Evolutionary conservation across 2,329 filamentous ascomycete species (phyloP).

Genomic region (Sclerotinia nivalis): DNA sequence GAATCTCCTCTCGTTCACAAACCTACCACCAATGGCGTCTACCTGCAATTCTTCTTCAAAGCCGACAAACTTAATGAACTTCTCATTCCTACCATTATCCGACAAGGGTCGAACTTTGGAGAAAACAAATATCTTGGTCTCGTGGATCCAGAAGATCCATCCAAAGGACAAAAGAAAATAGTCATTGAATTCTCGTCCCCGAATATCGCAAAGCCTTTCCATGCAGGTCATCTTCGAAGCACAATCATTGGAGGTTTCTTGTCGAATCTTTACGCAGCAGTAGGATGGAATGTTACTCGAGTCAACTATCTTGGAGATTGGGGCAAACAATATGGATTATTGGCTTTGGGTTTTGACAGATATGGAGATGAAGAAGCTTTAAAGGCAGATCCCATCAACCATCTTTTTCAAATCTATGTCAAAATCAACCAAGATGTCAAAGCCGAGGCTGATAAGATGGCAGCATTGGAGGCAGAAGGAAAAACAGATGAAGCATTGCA

Average conservation of each 20-base stretch:
- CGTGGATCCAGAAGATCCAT: constrained; percentile 61
- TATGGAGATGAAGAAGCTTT: constrained; percentile 75
- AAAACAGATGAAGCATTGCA: constrained; percentile 50
- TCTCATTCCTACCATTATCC: constrained; percentile 69
- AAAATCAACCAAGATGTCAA: constrained; percentile 65
- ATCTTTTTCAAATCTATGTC: constrained; percentile 80
- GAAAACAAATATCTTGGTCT: constrained; percentile 61
- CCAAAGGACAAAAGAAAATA: constrained; percentile 50
- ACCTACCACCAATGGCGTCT: constrained; percentile 66
- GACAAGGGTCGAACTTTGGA: constrained; percentile 62
- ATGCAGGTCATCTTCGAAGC: constrained; percentile 71
- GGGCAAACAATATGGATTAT: constrained; percentile 70
- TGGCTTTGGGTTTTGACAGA: constrained; percentile 72
- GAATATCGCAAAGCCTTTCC: constrained; percentile 83
- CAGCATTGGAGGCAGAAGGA: constrained; percentile 44
- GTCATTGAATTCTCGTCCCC: constrained; percentile 83
- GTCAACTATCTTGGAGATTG: constrained; percentile 80
- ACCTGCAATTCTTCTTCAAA: constrained; percentile 80
- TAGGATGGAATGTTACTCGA: constrained; percentile 69
- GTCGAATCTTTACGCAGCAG: constrained; percentile 65
- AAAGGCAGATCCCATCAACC: constrained; percentile 73
- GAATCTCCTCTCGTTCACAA: constrained; percentile 70
- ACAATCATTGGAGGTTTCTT: constrained; percentile 77
- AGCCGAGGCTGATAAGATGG: constrained; percentile 66
- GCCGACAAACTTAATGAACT: constrained; percentile 63